phyloP scores from a whole-genome alignment of 805 yeast species.

The Yamadazyma phyllophila region DNA sequence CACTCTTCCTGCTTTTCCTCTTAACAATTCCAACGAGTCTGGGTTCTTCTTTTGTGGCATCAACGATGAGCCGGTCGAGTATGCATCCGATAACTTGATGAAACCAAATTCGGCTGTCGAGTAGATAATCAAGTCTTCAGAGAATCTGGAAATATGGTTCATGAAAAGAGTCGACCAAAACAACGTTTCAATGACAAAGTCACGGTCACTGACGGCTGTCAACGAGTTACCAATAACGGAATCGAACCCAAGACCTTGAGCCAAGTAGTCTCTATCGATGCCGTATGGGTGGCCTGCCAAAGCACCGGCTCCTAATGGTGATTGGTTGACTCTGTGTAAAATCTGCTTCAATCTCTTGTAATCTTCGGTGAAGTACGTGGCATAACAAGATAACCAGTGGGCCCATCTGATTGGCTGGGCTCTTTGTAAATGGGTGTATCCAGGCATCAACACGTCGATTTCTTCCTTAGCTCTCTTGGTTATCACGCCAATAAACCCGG shows the following conservation, averaged over 20 bases:
- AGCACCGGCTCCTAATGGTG: conserved; percentile 97
- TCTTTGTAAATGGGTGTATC: conserved; percentile 96
- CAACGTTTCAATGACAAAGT: conserved; percentile 91
- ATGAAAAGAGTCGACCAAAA: conserved; percentile 94
- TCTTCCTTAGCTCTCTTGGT: conserved; percentile 77
- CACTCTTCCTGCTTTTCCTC: conserved; percentile 97
- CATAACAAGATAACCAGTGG: conserved; percentile 93
- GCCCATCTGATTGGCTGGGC: conserved; percentile 99
- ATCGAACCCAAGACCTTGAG: conserved; percentile 72
- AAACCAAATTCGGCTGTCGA: conserved; percentile 98
- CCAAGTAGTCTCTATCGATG: conserved; percentile 90
- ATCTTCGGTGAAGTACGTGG: conserved; percentile 91
- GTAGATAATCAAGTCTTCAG: conserved; percentile 93
- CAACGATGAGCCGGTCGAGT: conserved; percentile 95
- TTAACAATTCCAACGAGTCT: conserved; percentile 87
- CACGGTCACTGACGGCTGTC: conserved; percentile 97
- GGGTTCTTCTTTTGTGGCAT: conserved; percentile 99
- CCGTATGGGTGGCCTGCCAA: conserved; percentile 99
- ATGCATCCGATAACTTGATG: conserved; percentile 90
- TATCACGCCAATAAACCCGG: conserved; percentile 64
- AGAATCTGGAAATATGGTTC: conserved; percentile 92
- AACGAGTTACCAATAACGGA: conserved; percentile 93
- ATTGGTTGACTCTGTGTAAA: conserved; percentile 75
- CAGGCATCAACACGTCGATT: conserved; percentile 95
- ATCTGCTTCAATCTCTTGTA: conserved; percentile 80